Percentiles rank a stretch among this genome's conserved stretches.
Evolutionary conservation across 208 protist species (phyloP).

Genomic region (Acanthamoeba healyi): DNA sequence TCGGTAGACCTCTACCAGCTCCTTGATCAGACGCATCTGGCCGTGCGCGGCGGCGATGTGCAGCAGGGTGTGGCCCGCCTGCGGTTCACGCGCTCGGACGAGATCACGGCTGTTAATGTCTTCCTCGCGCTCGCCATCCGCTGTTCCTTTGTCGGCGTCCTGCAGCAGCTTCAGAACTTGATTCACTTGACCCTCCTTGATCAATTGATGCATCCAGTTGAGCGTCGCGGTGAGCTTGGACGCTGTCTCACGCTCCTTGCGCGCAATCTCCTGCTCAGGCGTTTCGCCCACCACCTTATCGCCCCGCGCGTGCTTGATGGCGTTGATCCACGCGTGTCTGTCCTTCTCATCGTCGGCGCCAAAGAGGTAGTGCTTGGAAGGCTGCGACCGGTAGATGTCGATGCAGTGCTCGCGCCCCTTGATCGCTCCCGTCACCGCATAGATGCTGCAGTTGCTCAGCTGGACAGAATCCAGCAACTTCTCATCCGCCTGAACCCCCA

Average conservation of each 20-base stretch:
- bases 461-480: slow-evolving; percentile 28
- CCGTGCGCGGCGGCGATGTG: slow-evolving; percentile 13
- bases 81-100: not conserved
- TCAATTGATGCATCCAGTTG: slow-evolving; percentile 6
- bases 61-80: slow-evolving; percentile 32
- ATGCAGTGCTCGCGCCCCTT: slow-evolving; percentile 61
- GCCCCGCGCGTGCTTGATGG: slow-evolving; percentile 15
- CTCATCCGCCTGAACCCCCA: slow-evolving; percentile 14
- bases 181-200: not conserved
- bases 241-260: not conserved
- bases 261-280: slow-evolving; percentile 11
- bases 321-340: not conserved
- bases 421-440: slow-evolving; percentile 15
- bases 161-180: not conserved
- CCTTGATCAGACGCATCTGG: not conserved
- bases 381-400: slow-evolving; percentile 42
- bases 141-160: not conserved
- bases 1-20: slow-evolving; percentile 12
- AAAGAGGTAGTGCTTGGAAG: slow-evolving; percentile 61
- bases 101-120: slow-evolving; percentile 9
- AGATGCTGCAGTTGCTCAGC: slow-evolving; percentile 58
- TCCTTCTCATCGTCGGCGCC: slow-evolving; percentile 39
- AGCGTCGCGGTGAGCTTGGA: slow-evolving; percentile 26
- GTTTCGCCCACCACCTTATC: slow-evolving; percentile 18
- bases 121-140: not conserved